Evolutionary conservation across 108 stramenopile species (phyloP), one percentile per base, ranked within the genome.

Genomic region (Discostella pseudostelligera): DNA sequence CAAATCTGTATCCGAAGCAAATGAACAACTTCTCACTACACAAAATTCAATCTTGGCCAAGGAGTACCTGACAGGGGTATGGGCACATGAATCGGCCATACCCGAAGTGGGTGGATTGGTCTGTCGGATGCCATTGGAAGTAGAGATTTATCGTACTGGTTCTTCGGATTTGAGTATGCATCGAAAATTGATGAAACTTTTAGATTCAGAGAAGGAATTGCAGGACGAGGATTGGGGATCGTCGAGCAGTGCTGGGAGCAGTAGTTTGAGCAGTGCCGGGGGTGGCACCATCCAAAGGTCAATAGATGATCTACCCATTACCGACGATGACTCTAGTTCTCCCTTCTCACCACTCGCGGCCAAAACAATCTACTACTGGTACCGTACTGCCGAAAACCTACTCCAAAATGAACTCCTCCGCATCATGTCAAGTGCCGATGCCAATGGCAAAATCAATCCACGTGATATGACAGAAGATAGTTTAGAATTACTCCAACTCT

Each of bases 71-170:
- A 74, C 51, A 4, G 85, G 82, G 17, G 78, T 81, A 32, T 92
- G 90, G 90, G 90, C 90, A 0, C 87, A 92, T 60, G 76, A 78
- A 56, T 80, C 76, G 10, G 58, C 90, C 4, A 57, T 65, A 75
- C 85, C 92, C 20, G 88, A 93, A 74, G 80, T 90, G 3, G 89
- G 93, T 20, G 93, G 93, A 13, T 58, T 94, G 40, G 69, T 94
- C 17, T 69, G 81, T 16, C 86, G 93, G 4, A 74, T 94, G 79
- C 93, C 93, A 12, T 75, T 94, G 20, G 89, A 90, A 61, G 78
- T 74, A 19, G 89, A 90, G 81, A 56, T 94, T 29, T 86, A 74
- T 48, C 80, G 84, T 22, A 81, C 79, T 37, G 66, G 74, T 47
- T 59, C 66, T 51, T 59, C 65, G 57, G 71, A 84, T 56, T 78